Conservation (phyloP, 2,329 filamentous ascomycete species). For the Penicillium paneum region DNA sequence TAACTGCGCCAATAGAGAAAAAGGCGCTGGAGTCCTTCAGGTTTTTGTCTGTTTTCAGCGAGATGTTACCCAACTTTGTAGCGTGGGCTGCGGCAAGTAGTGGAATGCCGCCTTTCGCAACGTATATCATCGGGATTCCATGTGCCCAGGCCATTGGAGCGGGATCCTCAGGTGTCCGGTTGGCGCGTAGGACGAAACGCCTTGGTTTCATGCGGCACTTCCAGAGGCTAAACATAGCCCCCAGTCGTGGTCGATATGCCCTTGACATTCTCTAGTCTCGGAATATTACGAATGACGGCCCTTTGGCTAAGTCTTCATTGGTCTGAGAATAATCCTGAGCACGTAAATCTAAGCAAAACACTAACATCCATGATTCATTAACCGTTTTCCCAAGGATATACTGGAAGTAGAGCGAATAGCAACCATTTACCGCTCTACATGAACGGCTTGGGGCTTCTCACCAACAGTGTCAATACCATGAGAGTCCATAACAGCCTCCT, state of each 20-base stretch:
- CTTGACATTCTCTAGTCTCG: background rate
- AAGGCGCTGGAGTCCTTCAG: too few relatives aligned
- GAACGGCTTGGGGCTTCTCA: constrained; percentile 13
- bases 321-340: background rate
- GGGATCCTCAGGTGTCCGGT: too few relatives aligned
- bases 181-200: background rate
- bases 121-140: too few relatives aligned
- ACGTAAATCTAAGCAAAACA: background rate
- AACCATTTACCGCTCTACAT: constrained; percentile 10
- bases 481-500: constrained; percentile 27
- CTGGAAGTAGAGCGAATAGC: background rate
- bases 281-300: background rate
- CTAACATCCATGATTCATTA: background rate
- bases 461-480: constrained; percentile 21
- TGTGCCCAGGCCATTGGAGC: too few relatives aligned
- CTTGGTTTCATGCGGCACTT: background rate
- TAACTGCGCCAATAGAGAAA: too few relatives aligned
- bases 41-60: too few relatives aligned
- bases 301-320: background rate
- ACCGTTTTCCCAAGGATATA: background rate
- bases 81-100: too few relatives aligned
- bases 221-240: background rate
- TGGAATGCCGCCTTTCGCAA: too few relatives aligned
- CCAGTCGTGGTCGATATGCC: too few relatives aligned
- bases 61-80: too few relatives aligned